Evolutionary conservation across 805 yeast genomes (phyloP), one percentile per base, ranked within the genome.

Genomic region (Hanseniaspora lachancei): DNA sequence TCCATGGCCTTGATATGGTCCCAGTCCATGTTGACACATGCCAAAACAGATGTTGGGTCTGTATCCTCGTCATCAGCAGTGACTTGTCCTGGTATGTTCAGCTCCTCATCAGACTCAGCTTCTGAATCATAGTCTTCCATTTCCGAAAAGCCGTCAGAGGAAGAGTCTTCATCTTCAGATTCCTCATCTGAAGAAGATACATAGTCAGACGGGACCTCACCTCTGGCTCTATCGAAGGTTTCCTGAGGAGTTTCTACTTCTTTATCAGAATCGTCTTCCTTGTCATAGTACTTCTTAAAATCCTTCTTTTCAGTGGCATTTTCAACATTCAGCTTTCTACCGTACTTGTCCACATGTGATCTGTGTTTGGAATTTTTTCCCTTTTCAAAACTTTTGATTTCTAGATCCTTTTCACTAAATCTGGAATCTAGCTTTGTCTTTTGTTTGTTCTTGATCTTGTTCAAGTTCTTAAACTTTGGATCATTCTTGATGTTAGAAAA

Each of bases 21-120:
- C 98, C 98, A 93, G 66, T 93, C 98, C 77, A 93, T 74, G 64
- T 93, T 93, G 34, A 93, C 97, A 1, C 84, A 96, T 0, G 98
- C 98, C 64, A 93, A 74, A 6, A 86, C 73, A 36, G 72, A 72
- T 1, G 95, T 75, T 34, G 96, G 95, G 2, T 91, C 96, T 47
- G 96, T 95, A 51, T 81, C 83, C 49, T 86, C 89, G n/a, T 93
- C 85, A 54, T 78, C 76, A 10, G 71, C 72, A 16, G 36, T 36
- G 5, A 36, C 44, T 38, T 51, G 55, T 13, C 55, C 55, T 16
- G 55, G 55, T 21, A 51, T 51, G 39, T 51, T 51, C 16, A 51
- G 12, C 32, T 73, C 75, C 61, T 78, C 85, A 60, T 81, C 85
- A 24, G 77, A 68, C 21, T 78, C 85, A 2, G 78, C 72, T 47